phyloP scores from a whole-genome alignment of 1,284 basidiomycete genomes.

The Neonothopanus nambi region DNA sequence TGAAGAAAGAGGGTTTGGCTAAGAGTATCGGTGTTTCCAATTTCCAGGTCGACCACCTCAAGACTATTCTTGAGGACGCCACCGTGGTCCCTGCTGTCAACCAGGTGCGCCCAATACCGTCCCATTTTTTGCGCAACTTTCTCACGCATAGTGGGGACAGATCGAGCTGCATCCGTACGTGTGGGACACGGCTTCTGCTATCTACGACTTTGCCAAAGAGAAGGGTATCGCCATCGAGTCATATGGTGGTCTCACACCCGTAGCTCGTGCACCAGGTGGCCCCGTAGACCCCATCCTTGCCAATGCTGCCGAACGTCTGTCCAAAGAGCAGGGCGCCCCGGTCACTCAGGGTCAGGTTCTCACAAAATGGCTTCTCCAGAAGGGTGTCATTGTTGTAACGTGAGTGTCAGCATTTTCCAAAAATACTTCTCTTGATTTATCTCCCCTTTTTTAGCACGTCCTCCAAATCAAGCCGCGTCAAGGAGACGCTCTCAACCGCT shows the following conservation, averaged over 20 bases:
- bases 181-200: conserved; percentile 54
- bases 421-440: background rate
- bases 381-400: conserved; percentile 53
- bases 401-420: conserved; percentile 28
- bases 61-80: conserved; percentile 59
- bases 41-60: conserved; percentile 67
- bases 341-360: conserved; percentile 46
- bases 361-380: conserved; percentile 47
- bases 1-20: conserved; percentile 66
- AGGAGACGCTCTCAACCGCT: conserved; percentile 45
- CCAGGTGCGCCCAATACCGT: too few species aligned
- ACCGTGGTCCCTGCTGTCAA: conserved; percentile 72
- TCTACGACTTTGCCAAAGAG: conserved; percentile 55
- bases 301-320: conserved; percentile 9
- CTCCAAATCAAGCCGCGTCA: conserved; percentile 47
- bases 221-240: conserved; percentile 68
- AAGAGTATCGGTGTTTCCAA: conserved; percentile 87
- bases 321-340: conserved; percentile 26
- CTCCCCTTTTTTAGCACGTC: conserved; percentile 37
- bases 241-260: conserved; percentile 64
- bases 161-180: conserved; percentile 85
- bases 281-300: conserved; percentile 47
- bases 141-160: conserved; percentile 34
- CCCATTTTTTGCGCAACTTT: too few species aligned
- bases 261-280: conserved; percentile 59